Evolutionary conservation across 2,329 filamentous ascomycete species (phyloP).

Genomic region (Alternaria triticimaculans): DNA sequence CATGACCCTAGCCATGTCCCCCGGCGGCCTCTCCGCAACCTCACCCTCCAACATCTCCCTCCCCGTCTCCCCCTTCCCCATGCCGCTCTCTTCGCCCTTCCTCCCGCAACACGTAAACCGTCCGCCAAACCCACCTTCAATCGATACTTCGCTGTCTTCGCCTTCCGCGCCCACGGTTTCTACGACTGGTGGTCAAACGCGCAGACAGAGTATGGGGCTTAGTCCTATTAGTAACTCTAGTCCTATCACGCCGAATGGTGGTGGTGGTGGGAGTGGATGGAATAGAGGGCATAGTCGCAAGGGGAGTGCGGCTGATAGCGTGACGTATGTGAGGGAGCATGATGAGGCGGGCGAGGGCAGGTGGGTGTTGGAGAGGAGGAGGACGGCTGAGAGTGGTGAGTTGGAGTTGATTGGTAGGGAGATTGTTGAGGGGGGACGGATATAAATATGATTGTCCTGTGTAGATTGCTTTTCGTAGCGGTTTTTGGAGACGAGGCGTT

Average conservation of each 20-base stretch:
- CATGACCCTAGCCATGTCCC: constrained; percentile 20
- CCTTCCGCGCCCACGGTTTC: constrained; percentile 25
- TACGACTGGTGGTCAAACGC: constrained; percentile 25
- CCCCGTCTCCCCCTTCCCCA: constrained; percentile 31
- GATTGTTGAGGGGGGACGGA: constrained; percentile 63
- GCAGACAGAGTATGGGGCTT: constrained; percentile 40
- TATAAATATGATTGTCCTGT: constrained; percentile 10
- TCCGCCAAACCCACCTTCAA: constrained; percentile 27
- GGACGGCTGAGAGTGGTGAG: constrained; percentile 70
- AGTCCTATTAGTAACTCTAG: constrained; percentile 42
- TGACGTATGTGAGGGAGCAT: constrained; percentile 69
- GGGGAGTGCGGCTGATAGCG: constrained; percentile 66
- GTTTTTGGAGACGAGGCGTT: background rate
- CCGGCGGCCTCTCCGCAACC: constrained; percentile 15
- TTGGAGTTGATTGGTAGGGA: constrained; percentile 70
- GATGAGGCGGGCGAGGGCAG: constrained; percentile 65
- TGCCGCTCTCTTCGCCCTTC: constrained; percentile 36
- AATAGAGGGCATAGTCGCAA: constrained; percentile 45
- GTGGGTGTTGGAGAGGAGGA: constrained; percentile 73
- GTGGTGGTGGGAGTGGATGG: constrained; percentile 25
- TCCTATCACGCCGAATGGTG: constrained; percentile 40
- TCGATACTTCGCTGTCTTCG: constrained; percentile 36
- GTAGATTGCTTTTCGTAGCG: background rate
- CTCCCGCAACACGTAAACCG: constrained; percentile 20
- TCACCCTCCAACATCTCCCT: constrained; percentile 30